A percentile compares a stretch with the other conserved stretches of the same genome.
Conservation (phyloP, 768 basidiomycete species). For the Lentinula edodes region DNA sequence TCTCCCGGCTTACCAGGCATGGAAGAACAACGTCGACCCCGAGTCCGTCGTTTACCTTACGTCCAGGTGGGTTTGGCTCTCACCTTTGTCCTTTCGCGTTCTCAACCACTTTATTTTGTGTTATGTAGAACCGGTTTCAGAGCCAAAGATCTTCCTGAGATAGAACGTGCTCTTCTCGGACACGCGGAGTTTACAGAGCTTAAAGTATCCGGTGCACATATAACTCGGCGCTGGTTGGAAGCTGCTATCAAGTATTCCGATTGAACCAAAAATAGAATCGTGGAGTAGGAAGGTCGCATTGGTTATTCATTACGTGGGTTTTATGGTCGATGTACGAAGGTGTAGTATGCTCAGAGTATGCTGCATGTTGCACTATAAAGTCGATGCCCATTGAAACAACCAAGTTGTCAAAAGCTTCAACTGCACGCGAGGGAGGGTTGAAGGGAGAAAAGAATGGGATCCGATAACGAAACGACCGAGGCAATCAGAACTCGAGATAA, state of each 20-base stretch:
- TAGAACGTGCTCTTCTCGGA: background rate
- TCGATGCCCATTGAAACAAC: too few relatives aligned
- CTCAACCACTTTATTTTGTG: background rate
- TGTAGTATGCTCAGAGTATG: too few relatives aligned
- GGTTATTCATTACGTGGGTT: background rate
- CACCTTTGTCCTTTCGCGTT: background rate
- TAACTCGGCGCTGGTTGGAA: background rate
- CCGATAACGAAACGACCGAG: too few relatives aligned
- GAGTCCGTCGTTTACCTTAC: background rate
- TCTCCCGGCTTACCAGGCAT: background rate
- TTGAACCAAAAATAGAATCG: background rate
- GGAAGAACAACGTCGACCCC: background rate
- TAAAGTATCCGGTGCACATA: background rate
- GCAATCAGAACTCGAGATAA: too few relatives aligned
- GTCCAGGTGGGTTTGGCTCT: background rate
- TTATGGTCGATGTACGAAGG: too few relatives aligned
- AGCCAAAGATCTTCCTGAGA: background rate
- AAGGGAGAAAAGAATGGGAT: too few relatives aligned
- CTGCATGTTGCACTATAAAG: too few relatives aligned
- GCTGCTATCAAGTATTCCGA: background rate
- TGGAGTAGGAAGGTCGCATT: too few relatives aligned
- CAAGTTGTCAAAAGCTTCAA: too few relatives aligned
- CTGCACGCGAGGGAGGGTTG: too few relatives aligned
- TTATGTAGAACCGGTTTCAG: background rate
- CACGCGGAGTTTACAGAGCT: background rate